Base-by-base conservation (phyloP, 1,284 basidiomycete species). In the Leucoagaricus sp. region DNA sequence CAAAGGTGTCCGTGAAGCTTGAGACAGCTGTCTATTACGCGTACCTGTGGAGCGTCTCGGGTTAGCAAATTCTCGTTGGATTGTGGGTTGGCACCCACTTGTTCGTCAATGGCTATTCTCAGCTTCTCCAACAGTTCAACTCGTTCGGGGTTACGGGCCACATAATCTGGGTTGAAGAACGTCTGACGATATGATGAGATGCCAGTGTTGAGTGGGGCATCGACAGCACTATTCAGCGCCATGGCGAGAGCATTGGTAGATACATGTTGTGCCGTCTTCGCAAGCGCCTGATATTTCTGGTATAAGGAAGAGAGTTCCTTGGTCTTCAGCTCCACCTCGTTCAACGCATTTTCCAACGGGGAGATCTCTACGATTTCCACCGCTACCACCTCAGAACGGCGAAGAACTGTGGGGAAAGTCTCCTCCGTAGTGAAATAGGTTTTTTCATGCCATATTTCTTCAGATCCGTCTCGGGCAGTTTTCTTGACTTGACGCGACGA, bases 371-470 rank as follows among this genome's bases (percentile, higher is more conserved):
- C 77, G 34, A 90, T 75, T 42, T 87, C 80, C 34, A 87, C 76
- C 36, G 84, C 86, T n/a, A 94, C 77, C 28, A 98, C 85, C 67
- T 98, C 94, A 4, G 94, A 95, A 15, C 96, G 84, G 41, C 92
- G 86, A 34, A 98, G 80, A 3, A 98, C 91, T 0, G 94, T 95
- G 0, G 96, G 96, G 73, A 99, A 94, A 0, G 86, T 82, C 63
- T 96, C 93, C 69, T 96, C 93, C 1, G 93, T 94, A 0, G 85
- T 92, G 65, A 89, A 84, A 60, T 86, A 88, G 0, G 88, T 91
- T 77, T 96, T 98, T 69, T 97, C 94, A 0, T 89, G 75, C 94
- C 94, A 98, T 1, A 82, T 73, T 69, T 94, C 88, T 64, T 88
- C 86, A n/a, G 75, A 75, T 19, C 84, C 85, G 55, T 88, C 83